Evolutionary conservation across 1,284 basidiomycete species (phyloP).

Genomic region (Puccinia polysora): DNA sequence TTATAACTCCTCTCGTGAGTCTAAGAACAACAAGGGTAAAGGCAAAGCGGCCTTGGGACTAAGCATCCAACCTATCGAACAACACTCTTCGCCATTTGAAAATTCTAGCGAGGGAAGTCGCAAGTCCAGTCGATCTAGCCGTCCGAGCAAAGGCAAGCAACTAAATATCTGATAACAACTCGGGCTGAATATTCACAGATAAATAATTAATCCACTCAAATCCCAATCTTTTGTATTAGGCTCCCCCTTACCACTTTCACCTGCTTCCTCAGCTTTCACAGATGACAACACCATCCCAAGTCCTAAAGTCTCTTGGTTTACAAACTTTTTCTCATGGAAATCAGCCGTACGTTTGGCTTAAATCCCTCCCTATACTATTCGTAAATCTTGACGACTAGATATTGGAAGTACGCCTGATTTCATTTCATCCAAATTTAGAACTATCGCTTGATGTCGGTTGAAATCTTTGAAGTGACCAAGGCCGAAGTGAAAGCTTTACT

Average conservation of each 20-base stretch:
- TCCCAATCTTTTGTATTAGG: conserved; percentile 5
- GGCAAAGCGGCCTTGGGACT: conserved; percentile 27
- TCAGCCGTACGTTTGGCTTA: neutral
- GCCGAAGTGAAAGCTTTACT: conserved; percentile 20
- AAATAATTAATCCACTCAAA: neutral
- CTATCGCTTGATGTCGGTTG: conserved; percentile 35
- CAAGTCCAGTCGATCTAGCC: conserved; percentile 27
- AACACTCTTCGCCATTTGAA: conserved; percentile 15
- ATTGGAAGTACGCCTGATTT: neutral
- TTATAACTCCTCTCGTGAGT: neutral
- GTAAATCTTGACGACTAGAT: no score
- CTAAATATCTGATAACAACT: neutral
- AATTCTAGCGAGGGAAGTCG: conserved; percentile 11
- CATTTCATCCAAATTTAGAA: neutral
- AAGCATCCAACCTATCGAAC: conserved; percentile 3
- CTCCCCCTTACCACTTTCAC: conserved; percentile 38
- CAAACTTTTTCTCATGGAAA: conserved; percentile 43
- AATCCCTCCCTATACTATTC: neutral
- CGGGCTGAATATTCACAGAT: no score
- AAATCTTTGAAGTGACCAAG: conserved; percentile 23
- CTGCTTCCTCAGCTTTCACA: conserved; percentile 36
- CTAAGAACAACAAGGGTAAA: conserved; percentile 31
- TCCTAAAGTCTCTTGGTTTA: conserved; percentile 43
- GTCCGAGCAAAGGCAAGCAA: conserved; percentile 12
- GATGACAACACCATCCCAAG: conserved; percentile 17